Evolutionary conservation across 345 rosid species (phyloP).

Genomic region (Eucalyptus erythrocorys): DNA sequence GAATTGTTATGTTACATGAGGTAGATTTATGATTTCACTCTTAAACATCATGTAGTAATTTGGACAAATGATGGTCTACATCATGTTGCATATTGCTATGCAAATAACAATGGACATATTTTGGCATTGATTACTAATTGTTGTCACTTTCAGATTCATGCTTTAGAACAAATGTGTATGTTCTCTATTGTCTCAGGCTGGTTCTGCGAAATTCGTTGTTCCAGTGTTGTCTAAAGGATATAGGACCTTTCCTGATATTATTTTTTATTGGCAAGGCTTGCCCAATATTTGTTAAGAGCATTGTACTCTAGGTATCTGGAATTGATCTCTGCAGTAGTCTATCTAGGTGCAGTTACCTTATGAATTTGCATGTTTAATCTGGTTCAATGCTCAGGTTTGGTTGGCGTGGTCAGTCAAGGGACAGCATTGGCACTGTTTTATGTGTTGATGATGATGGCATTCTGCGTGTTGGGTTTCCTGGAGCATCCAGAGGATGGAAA

Average conservation of each 20-base stretch:
- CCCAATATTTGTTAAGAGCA: neutral
- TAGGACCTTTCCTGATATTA: neutral
- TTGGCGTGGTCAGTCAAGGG: conserved; percentile 88
- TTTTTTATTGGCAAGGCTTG: neutral
- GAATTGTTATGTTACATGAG: neutral
- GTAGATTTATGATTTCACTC: neutral
- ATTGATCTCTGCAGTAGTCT: neutral
- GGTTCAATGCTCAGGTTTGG: conserved; percentile 61
- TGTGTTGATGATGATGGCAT: conserved; percentile 99
- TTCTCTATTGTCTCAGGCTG: neutral
- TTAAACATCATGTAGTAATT: neutral
- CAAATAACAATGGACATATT: neutral
- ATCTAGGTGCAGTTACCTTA: neutral
- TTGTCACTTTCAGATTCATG: neutral
- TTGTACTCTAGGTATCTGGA: neutral
- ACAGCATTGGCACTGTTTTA: conserved; percentile 89
- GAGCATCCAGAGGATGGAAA: conserved; percentile 99
- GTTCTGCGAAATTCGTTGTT: neutral
- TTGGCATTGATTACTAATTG: neutral
- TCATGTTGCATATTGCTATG: neutral
- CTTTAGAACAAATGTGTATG: neutral
- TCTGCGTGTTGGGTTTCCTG: conserved; percentile 96
- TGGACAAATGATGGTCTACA: neutral
- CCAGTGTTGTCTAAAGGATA: neutral
- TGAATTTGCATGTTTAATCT: neutral